Evolutionary conservation across 768 basidiomycete genomes (phyloP), one percentile per base, ranked within the genome.

Genomic region (Tylopilus sp.): DNA sequence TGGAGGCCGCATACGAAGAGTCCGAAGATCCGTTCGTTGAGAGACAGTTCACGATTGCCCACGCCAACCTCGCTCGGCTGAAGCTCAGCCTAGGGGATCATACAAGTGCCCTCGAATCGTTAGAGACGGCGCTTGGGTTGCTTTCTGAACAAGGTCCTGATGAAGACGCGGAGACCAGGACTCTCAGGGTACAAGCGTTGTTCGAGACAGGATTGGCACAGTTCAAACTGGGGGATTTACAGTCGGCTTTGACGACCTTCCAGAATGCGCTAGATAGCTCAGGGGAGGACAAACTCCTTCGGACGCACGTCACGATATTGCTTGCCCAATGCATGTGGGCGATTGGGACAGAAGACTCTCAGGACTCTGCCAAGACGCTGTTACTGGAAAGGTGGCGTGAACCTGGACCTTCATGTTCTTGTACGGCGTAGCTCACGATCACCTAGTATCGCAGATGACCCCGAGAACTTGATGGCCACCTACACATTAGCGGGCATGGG

Each of bases 1-100:
- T 98, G n/a, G 95, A 98, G 67, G 77, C 81, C 2, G 78, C 79
- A 23, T 99, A 97, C 70, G 97, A 99, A 66, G 83, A 87, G 47
- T 81, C 80, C 13, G 97, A 99, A 67, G 86, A 91, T 47, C 69
- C 84, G 1, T 71, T 75, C 21, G 81, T 91, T 11, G 97, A 98
- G 68, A 72, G 75, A 44, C 84, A 80, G 47, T 99, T 87, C 62
- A 82, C 80, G 6, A 81, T 93, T 35, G 90, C 94, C 0, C 88
- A 94, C 55, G 73, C 80, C 21, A 95, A 88, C 52, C 72, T 92
- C 8, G 97, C 86, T 1, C 82, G 97, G 10, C 66, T 95, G 22
- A 77, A 80, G 18, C 71, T 95, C n/a, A 74, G 84, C 0, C 62
- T 75, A 3, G 70, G 73, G 12, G 77, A 88, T 48, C 84, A 82